phyloP scores from a whole-genome alignment of 78 protist species.

The Salpingoeca rosetta region DNA sequence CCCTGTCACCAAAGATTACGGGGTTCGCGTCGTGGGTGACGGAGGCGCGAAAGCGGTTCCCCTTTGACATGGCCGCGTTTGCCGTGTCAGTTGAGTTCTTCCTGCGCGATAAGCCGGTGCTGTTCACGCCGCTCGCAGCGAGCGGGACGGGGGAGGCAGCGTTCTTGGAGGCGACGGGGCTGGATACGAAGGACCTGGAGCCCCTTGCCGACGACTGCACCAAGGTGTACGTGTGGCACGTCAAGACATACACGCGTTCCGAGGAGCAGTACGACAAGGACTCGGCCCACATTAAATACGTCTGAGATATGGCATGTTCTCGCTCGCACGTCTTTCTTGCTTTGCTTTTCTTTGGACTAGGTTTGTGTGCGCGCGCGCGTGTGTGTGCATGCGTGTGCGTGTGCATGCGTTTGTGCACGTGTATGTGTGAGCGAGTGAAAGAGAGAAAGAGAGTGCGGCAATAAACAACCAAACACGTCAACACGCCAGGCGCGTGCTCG shows the following conservation, averaged over 20 bases:
- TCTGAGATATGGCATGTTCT: too few relatives aligned
- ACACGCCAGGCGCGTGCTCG: too few relatives aligned
- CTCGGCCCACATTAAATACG: too few relatives aligned
- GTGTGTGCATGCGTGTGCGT: too few relatives aligned
- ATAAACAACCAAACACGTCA: too few relatives aligned
- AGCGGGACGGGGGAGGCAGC: background rate
- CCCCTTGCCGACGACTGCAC: background rate
- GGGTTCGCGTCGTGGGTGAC: background rate
- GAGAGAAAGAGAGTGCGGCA: too few relatives aligned
- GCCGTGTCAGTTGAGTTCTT: background rate
- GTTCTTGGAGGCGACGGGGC: background rate
- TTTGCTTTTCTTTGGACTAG: too few relatives aligned
- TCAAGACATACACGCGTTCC: background rate
- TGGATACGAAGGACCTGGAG: background rate
- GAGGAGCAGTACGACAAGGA: too few relatives aligned
- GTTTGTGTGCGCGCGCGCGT: too few relatives aligned
- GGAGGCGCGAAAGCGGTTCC: background rate
- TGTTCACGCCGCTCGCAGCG: background rate
- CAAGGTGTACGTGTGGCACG: background rate
- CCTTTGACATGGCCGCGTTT: background rate
- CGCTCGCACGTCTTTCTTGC: too few relatives aligned
- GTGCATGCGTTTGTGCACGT: too few relatives aligned
- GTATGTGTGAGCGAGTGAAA: too few relatives aligned
- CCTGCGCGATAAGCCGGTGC: background rate
- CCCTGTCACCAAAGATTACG: background rate